Evolutionary conservation across 768 basidiomycete genomes (phyloP), one percentile per base, ranked within the genome.

Genomic region (Suillus alpinus): DNA sequence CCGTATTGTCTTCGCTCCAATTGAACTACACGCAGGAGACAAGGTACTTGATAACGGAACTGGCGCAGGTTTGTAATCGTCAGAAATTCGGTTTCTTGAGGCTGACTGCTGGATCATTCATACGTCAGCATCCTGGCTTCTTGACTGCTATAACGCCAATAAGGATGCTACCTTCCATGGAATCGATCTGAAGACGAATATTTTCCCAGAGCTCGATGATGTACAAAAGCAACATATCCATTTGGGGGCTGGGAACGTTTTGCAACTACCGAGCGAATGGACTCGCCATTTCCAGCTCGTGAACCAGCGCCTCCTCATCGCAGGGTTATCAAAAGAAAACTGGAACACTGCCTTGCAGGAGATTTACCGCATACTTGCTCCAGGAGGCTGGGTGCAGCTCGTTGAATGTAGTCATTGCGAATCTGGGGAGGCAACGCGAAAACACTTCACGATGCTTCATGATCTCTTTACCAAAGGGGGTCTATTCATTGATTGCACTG

Each of bases 301-400:
- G n/a, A 65, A 75, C 36, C 76, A 77, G 36, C 68, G 75, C 0
- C 65, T 77, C 20, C 63, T 76, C 1, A 63, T 74, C 7, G 64
- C 57, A 5, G 75, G 67, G 1, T 70, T 77, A 31, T 65, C 68
- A 0, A 60, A 50, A 8, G 64, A 64, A 2, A 69, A 76, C 13
- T 77, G 76, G 76, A 55, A 29, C 6, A 39, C 57, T 0, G 65
- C 51, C 6, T 58, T 75, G 14, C 23, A 57, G 3, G 76, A 74
- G 40, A 69, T 75, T 10, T 68, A 65, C 50, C 66, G 75, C 4
- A 71, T 75, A 0, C 68, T 77, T 39, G 59, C 14, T 1, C 75
- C 74, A 0, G 74, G 75, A 2, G 76, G 75, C 4, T 74, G 68
- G 32, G 66, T 65, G 2, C 76, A 77, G 44, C 62, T 76, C n/a